A percentile compares a stretch with the other conserved stretches of the same genome.
Evolutionary conservation across 2,329 filamentous ascomycete genomes (phyloP).

Genomic region (Alternaria angustiovoidea): DNA sequence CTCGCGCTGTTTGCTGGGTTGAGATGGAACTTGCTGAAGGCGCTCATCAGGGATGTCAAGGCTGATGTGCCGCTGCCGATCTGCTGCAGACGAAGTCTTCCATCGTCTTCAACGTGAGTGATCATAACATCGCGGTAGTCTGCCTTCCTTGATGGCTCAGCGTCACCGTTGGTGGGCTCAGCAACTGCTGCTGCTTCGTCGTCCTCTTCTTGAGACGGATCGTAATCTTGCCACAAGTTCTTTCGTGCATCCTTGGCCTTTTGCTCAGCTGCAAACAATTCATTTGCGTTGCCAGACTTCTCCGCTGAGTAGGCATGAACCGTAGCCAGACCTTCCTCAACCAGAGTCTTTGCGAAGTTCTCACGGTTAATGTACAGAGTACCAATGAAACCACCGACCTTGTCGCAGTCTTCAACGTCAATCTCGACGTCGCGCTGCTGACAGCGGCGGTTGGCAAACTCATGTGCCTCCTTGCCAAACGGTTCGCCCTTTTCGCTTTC

Average conservation of each 20-base stretch:
- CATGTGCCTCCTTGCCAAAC: slow-evolving; percentile 92
- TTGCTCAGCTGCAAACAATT: slow-evolving; percentile 87
- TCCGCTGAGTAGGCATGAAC: slow-evolving; percentile 96
- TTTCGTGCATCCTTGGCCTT: slow-evolving; percentile 88
- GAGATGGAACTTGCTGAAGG: slow-evolving; percentile 90
- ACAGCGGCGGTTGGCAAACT: slow-evolving; percentile 86
- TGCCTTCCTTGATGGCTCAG: slow-evolving; percentile 69
- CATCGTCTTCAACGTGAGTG: slow-evolving; percentile 85
- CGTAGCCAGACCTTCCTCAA: slow-evolving; percentile 91
- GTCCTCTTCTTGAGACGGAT: slow-evolving; percentile 82
- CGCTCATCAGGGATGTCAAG: slow-evolving; percentile 85
- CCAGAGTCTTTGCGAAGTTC: slow-evolving; percentile 90
- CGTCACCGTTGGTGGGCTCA: slow-evolving; percentile 61
- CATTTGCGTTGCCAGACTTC: slow-evolving; percentile 86
- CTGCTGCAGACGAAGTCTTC: slow-evolving; percentile 88
- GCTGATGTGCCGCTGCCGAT: slow-evolving; percentile 86
- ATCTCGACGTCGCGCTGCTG: slow-evolving; percentile 97
- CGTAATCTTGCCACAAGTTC: slow-evolving; percentile 93
- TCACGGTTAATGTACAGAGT: slow-evolving; percentile 92
- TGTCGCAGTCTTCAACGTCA: slow-evolving; percentile 93
- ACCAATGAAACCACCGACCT: slow-evolving; percentile 96
- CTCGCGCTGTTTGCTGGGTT: slow-evolving; percentile 80
- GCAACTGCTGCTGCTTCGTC: slow-evolving; percentile 57
- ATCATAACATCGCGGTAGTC: slow-evolving; percentile 96
- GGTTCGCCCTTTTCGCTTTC: slow-evolving; percentile 85